Evolutionary conservation across 495 filamentous ascomycete species (phyloP), one percentile per base, ranked within the genome.

Genomic region (Parathielavia hyrcaniae): DNA sequence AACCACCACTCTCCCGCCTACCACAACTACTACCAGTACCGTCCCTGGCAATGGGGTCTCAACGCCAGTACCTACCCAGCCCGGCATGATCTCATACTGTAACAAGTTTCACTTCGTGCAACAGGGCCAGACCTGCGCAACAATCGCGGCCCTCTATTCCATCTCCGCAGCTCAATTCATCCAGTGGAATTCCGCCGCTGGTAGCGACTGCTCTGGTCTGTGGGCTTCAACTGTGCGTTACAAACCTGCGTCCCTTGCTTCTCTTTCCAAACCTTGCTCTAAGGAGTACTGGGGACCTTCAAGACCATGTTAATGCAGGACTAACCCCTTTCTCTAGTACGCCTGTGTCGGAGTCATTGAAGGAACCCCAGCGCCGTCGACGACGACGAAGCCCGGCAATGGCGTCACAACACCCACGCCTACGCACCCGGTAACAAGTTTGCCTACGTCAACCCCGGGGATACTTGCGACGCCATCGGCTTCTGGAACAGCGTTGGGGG

Each of bases 121-220:
- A 3, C 4, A 16, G 8, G 39, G 16, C 20, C 14, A 44, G 23
- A 34, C 39, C 2, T 53, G 51, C 51, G 39, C 9, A 1, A 34
- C 51, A 0, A 53, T 44, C 20, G 23, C 51, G 10, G 4, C 39
- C 8, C 39, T 34, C 0, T 44, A 53, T 26, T 19, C 11, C 22
- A 53, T 53, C 38, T 12, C 51, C 14, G 5, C 16, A 12, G 23
- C 51, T 7, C 22, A 44, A 16, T 44, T 53, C 39, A 12, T 34
- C 22, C 13, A 53, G 39, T 53, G 51, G 51, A 53, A 53, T 19
- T 38, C 51, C 0, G 51, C 39, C 2, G 51, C 16, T 7, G 19
- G 34, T 13, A 44, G 39, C 16, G 39, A 44, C 26, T 53, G 51
- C 39, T 12, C 22, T 6, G 39, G 39, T 17, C 22, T 53, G 14